Base-by-base conservation (phyloP, 176 grass and related monocot species). In the Carex pumila region DNA sequence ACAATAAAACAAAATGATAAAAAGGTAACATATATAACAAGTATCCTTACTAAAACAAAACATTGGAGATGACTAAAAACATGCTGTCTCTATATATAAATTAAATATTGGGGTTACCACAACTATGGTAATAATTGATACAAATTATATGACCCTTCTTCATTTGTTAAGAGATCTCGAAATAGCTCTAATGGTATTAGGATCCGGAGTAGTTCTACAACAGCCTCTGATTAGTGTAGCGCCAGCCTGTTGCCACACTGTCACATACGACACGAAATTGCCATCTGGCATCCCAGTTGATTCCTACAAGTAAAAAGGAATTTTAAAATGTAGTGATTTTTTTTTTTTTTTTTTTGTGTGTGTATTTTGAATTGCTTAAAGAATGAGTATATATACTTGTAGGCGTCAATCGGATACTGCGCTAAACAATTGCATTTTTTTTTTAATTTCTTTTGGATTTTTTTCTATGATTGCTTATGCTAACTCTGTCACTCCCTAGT, bases 191-290 rank as follows among this genome's bases (percentile, higher is more conserved):
- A 99, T 92, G 39, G 96, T 99, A 45, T 90, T 94, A 84, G 96
- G 96, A 88, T n/a, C n/a, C n/a, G n/a, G n/a, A n/a, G 96, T 95
- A 81, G 96, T 99, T 89, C 96, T 93, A 89, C 96, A 99, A 58
- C 96, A 99, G 57, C 96, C 96, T 1, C 96, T 91, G 0, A 99
- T 90, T 6, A 95, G 87, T 4, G 59, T 32, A 32, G 91, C 96
- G 8, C 96, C 96, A 30, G 88, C 96, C 61, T 94, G 89, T 83
- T 85, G 82, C 96, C 96, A 99, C 72, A 87, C 80, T 2, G 49
- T 82, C 65, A 95, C 96, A 54, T 94, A 87, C 19, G 96, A 99
- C 60, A 99, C 81, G 79, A 99, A 99, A 84, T 99, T 91, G 4
- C 77, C 96, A 37, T 99, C 93, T 67, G 96, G 87, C 1, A 92